These are phyloP conservation scores for Xerophyta viscosa DNA, from an alignment of 106 monocot genomes.

Conservation along the genomic window DNA sequence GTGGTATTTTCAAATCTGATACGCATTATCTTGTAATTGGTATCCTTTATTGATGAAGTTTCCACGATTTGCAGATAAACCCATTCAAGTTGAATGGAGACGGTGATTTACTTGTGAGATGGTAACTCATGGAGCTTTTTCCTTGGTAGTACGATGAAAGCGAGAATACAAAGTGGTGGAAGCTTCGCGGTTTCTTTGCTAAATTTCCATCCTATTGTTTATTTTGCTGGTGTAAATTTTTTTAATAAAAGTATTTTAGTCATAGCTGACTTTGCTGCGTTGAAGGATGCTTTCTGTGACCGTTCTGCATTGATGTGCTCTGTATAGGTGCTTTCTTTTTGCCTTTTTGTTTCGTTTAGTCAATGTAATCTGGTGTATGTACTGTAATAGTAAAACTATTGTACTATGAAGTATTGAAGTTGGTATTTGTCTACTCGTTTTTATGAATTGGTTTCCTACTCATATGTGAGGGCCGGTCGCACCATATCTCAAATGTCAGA, in stretches of 20 bases:
- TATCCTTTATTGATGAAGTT: background rate
- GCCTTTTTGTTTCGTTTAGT: too few species aligned
- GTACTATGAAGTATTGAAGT: too few species aligned
- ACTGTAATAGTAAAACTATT: too few species aligned
- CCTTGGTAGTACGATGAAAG: too few species aligned
- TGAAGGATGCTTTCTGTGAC: background rate
- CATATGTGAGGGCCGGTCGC: too few species aligned
- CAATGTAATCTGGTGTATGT: too few species aligned
- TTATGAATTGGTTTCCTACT: too few species aligned
- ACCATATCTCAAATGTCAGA: too few species aligned
- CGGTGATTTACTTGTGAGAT: slow-evolving; percentile 20
- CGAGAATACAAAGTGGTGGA: too few species aligned
- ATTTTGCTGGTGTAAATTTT: slow-evolving; percentile 14
- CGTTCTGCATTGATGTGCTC: background rate
- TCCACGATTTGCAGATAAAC: slow-evolving; percentile 32
- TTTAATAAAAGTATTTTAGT: background rate
- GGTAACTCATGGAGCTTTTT: too few species aligned
- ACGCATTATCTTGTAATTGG: background rate
- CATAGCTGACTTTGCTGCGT: slow-evolving; percentile 10
- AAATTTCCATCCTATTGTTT: slow-evolving; percentile 11
- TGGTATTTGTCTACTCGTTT: too few species aligned
- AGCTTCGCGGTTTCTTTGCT: slow-evolving; percentile 1
- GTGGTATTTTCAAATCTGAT: too few species aligned
- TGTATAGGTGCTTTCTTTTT: slow-evolving; percentile 6
- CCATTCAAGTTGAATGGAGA: slow-evolving; percentile 53